These are phyloP conservation scores for Fraxinus pennsylvanica DNA, from an alignment of 257 asterid species.

Conservation along the genomic window DNA sequence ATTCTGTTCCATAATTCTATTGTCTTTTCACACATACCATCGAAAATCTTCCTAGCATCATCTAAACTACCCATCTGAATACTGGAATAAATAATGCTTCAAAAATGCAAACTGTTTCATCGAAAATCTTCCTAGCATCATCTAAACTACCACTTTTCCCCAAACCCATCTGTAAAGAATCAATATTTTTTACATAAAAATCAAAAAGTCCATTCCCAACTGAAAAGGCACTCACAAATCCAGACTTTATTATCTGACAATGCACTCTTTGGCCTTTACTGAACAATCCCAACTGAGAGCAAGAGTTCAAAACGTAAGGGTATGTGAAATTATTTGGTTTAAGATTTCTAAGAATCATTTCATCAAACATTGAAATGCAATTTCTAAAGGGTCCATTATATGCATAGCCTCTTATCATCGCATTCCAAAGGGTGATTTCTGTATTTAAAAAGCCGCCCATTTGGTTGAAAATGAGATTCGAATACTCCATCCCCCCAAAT, in stretches of 20 bases:
- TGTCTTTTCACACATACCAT: conserved; percentile 25
- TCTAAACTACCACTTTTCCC: conserved; percentile 6
- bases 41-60: conserved; percentile 38
- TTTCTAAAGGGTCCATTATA: conserved; percentile 39
- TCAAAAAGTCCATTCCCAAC: conserved; percentile 40
- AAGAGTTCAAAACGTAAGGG: conserved; percentile 44
- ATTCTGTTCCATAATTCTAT: conserved; percentile 42
- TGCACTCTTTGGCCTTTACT: conserved; percentile 37
- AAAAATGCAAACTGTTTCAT: too few species aligned
- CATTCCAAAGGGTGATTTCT: conserved; percentile 47
- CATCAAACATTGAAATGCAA: conserved; percentile 44
- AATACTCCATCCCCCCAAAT: conserved; percentile 48
- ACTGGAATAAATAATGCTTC: too few species aligned
- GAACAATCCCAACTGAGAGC: conserved; percentile 42
- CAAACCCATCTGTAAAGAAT: conserved; percentile 17
- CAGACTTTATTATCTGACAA: conserved; percentile 42
- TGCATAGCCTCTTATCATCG: conserved; percentile 53
- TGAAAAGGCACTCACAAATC: conserved; percentile 27
- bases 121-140: conserved; percentile 38
- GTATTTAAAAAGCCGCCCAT: conserved; percentile 34
- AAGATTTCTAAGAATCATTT: conserved; percentile 45
- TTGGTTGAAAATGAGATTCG: conserved; percentile 38
- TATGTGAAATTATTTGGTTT: conserved; percentile 48
- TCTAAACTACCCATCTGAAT: conserved; percentile 13
- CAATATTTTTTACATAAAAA: conserved; percentile 32